These are phyloP conservation scores for Pelargonium myrrhifolium DNA, from an alignment of 441 rosid species.

Conservation along the genomic window DNA sequence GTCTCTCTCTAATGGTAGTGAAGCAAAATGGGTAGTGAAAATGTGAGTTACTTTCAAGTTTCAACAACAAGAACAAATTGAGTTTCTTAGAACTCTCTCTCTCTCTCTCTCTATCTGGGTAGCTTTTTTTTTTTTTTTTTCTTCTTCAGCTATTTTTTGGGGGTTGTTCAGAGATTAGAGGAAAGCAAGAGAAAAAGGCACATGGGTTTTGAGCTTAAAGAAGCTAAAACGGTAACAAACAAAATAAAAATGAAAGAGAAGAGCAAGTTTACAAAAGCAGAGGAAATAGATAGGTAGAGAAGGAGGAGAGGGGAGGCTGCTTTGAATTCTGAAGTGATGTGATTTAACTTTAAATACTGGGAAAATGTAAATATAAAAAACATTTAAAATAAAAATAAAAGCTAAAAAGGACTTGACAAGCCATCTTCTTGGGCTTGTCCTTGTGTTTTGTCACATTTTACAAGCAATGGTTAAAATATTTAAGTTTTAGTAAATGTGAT, in stretches of 20 bases:
- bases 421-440: conserved; percentile 28
- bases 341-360: conserved; percentile 50
- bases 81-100: too few species aligned
- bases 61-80: too few species aligned
- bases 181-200: conserved; percentile 15
- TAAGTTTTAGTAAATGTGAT: too few species aligned
- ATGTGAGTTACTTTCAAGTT: too few species aligned
- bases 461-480: too few species aligned
- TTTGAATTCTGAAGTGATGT: conserved; percentile 37
- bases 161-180: background rate
- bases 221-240: background rate
- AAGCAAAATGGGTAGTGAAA: background rate
- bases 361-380: conserved; percentile 11
- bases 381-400: conserved; percentile 11
- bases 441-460: too few species aligned
- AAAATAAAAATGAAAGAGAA: background rate
- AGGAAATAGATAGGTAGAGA: background rate
- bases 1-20: background rate
- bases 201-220: conserved; percentile 23
- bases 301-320: background rate
- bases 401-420: conserved; percentile 49
- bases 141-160: conserved; percentile 10
- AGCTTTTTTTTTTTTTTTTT: conserved; percentile 22
- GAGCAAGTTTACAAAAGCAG: background rate
- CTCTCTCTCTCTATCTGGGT: background rate